Base-by-base conservation (phyloP, 169 alveolate genomes). In the Plasmodium inui region DNA sequence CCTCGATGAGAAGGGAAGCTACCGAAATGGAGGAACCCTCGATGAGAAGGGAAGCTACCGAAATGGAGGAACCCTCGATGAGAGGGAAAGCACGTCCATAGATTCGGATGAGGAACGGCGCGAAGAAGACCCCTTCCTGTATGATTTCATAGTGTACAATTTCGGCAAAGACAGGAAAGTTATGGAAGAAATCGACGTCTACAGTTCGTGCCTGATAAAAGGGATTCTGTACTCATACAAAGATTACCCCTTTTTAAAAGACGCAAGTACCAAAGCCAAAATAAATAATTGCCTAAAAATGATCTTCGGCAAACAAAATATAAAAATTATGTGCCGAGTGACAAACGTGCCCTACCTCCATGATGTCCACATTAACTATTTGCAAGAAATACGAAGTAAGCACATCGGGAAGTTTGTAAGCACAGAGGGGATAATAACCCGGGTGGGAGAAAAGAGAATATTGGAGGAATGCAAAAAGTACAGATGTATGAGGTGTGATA, bases 401-500 rank as follows among this genome's bases (percentile, higher is more conserved):
- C 89, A 88, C 61, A 88, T 88, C 7, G 94, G 94, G 0, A 88
- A 88, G 32, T 88, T 88, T 37, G 53, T 88, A 88, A 88, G 83
- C 39, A 61, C 82, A 55, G 90, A 88, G 32, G 94, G 94, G 39
- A 79, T 88, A 79, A 88, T 88, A 34, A 88, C 94, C 80, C 80
- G 94, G 26, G 94, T 93, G 8, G 97, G 97, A 14, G 96, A 81
- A 32, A 84, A 94, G 34, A 92, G 84, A 61, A 84, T 96, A 34
- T 80, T 96, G 10, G 97, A 96, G 39, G 96, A 94, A 32, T 95
- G 92, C 57, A 82, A 95, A 41, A 96, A 96, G 94, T 96, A 94
- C 78, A 82, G 89, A 2, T 96, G 97, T 92, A 94, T 39, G 46
- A 94, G 32, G n/a, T 96, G 97, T 53, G 92, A 71, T 41, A 53